Evolutionary conservation across 129 eudicot species (phyloP), one percentile per base, ranked within the genome.

Genomic region (Flaveria linearis): DNA sequence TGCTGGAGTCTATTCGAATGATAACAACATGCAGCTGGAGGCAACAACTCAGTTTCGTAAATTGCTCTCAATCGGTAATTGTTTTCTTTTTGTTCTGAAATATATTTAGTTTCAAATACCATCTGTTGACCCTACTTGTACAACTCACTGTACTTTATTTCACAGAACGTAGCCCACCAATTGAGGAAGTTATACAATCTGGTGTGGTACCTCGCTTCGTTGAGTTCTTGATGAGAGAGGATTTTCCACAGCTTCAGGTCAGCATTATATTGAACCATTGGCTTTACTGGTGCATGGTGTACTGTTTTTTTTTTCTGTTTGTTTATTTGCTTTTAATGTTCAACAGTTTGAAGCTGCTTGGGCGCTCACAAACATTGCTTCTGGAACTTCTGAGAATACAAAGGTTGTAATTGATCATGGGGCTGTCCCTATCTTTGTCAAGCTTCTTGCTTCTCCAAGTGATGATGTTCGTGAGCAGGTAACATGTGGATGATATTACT

Each of bases 381-480:
- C 98, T 30, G 98, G 98, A 55, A 93, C 98, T 53, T 88, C 97
- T 2, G 96, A 93, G 69, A 74, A 90, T 74, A 93, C 98, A 16
- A 86, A 84, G 74, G 95, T 90, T 33, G 98, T 93, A 33, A 80
- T 93, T 64, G 91, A 93, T 66, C 95, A 88, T 84, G 97, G 95
- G 22, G 95, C 95, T 12, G 91, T 90, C 50, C 98, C 98, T 18
- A 86, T 88, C 63, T 90, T 90, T 85, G 95, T 88, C n/a, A 88
- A 88, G 78, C 96, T 93, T 79, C 92, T 93, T 49, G 82, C 67
- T 69, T 93, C 98, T 61, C 89, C 88, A 12, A 90, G 95, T 80
- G 95, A 90, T 86, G 95, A 90, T 85, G 98, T 93, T 22, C 89
- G 96, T 16, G 95, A 90, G 81, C 96, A 92, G 98, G 98, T 92